Evolutionary conservation across 495 filamentous ascomycete genomes (phyloP), one percentile per base, ranked within the genome.

Genomic region (Monascus purpureus): DNA sequence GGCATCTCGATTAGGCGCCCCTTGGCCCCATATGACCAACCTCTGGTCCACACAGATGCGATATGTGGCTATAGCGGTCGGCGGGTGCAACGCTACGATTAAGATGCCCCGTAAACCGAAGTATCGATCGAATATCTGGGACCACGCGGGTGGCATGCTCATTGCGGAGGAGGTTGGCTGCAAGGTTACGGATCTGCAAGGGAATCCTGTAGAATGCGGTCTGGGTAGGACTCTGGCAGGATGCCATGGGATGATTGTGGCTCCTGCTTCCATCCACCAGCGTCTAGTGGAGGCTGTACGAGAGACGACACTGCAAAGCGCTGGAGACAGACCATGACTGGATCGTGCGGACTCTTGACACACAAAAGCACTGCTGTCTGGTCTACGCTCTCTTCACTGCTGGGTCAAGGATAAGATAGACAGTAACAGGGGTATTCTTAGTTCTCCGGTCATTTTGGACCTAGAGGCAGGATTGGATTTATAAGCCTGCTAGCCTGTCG

Each of bases 121-220:
- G 0, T 58, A 73, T 35, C 55, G 55, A 16, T 75, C 67, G n/a
- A 75, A 76, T 49, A 59, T 77, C 11, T 82, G 78, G 78, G 78
- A 82, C 40, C 78, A 82, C 49, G 69, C 72, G 0, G 78, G 76
- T 6, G 76, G 73, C 0, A 74, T 79, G 67, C 47, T 82, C 16
- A 55, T 81, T 18, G 77, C 71, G 28, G 57, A 72, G 49, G 78
- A 82, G 42, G 51, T 73, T 2, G 78, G 78, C 0, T 73, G 71
- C 17, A 55, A 56, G 32, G 61, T 82, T 12, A 78, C 68, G 0
- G 77, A 82, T 40, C 50, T 81, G 2, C 51, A 73, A 30, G 67
- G 74, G 3, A 39, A 37, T 3, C 30, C 47, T 1, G 55, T 65
- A 11, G 50, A 62, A 33, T 62, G 55, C 39, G 45, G 55, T n/a